Evolutionary conservation across 2,329 filamentous ascomycete species (phyloP), one percentile per base, ranked within the genome.

Genomic region (Hypoxylon rubiginosum): DNA sequence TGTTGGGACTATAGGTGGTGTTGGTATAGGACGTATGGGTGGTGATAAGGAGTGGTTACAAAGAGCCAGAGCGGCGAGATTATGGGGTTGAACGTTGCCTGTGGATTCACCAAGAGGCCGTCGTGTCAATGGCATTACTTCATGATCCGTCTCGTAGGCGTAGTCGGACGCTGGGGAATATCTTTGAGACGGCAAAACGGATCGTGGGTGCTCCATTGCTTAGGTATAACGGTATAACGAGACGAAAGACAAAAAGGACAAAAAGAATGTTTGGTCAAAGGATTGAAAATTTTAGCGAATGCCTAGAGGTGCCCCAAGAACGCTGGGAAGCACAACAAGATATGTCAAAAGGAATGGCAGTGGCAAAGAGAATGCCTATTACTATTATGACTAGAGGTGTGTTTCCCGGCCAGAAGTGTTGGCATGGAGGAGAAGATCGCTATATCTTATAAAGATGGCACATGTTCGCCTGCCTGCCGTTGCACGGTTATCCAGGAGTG

Each of bases 21-120:
- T 78, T 43, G 79, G 78, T 58, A 81, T 80, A 53, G 76, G 70
- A 61, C 76, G 76, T 58, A 83, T 76, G 56, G 82, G 80, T 57
- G 79, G 81, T 58, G 80, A 82, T 72, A 82, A 75, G 67, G 77
- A 80, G 69, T 79, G 81, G 76, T 83, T 81, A 74, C 82, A 83
- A 43, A 83, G 80, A 30, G 80, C 79, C 68, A 83, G 72, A 66
- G 79, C 74, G 59, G 73, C 72, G 36, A 78, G 74, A 58, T 73
- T 76, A 62, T 78, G 76, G 57, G 78, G 73, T 72, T 88, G 85
- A 50, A 81, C 78, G 75, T 88, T 88, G 71, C 83, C 82, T 11
- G 81, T 84, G 19, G 84, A 82, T 72, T 88, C 85, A 62, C 83
- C 79, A 39, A 88, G 80, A 30, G 86, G 85, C 64, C 82, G 78